Evolutionary conservation across 1,284 basidiomycete species (phyloP), one percentile per base, ranked within the genome.

Genomic region (Trametes pubescens): DNA sequence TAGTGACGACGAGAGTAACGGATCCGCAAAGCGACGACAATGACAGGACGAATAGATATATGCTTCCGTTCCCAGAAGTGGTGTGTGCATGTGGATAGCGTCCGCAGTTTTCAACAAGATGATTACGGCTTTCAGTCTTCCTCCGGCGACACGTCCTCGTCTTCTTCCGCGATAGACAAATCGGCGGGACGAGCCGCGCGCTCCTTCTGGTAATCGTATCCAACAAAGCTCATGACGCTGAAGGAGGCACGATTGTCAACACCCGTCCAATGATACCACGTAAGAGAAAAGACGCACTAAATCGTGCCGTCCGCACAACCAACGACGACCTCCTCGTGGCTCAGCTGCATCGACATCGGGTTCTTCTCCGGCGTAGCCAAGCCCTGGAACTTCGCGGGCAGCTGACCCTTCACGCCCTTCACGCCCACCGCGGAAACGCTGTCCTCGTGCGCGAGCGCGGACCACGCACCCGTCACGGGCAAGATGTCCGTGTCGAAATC

Each of bases 301-400:
- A 94, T 93, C 0, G 90, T 92, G n/a, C 92, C 92, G 75, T 94
- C 92, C 16, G 92, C 91, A 80, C 92, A 93, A 0, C 92, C 92
- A 43, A 94, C 89, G 18, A 94, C 92, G 1, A 93, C 92, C 73
- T 93, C 91, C 73, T 94, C 92, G 69, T 93, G 92, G 67, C 88
- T 92, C 69, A 94, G 75, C 71, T 93, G 91, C 90, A 94, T 93
- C 61, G 89, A 90, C 92, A 94, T 94, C 14, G 92, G 92, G 70
- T 94, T 94, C 84, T 93, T 92, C 76, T 91, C 91, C 1, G 92
- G 92, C 21, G 85, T 90, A 37, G 92, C 90, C 34, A 94, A 79
- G 1, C 92, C 92, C 24, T 80, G 74, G 71, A 93, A 93, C 72
- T 89, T 91, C 37, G 73, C 69, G 0, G 90, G 90, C 21, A 91